These are phyloP conservation scores for Lactifluus rugatus DNA, from an alignment of 768 basidiomycete genomes.

Conservation along the genomic window DNA sequence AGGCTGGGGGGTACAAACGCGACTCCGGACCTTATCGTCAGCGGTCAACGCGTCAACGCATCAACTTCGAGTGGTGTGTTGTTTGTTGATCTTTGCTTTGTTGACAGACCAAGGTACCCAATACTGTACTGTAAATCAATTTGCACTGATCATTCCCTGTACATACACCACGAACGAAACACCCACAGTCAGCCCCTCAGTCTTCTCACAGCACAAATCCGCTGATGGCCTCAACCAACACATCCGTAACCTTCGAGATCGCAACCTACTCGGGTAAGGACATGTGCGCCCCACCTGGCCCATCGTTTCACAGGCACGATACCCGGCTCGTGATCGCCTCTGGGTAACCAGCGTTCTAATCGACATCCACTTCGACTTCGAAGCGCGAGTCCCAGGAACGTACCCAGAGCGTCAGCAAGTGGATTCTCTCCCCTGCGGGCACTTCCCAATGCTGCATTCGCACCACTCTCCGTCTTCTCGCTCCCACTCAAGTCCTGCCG, in stretches of 20 bases:
- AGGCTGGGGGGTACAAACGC: no score
- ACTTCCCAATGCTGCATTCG: slow-evolving; percentile 6
- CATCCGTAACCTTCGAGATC: slow-evolving; percentile 6
- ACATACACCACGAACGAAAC: no score
- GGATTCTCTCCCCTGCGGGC: slow-evolving; percentile 4
- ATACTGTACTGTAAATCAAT: no score
- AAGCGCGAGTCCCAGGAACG: slow-evolving; percentile 13
- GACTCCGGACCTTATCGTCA: no score
- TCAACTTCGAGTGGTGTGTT: no score
- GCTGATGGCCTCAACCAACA: slow-evolving; percentile 1
- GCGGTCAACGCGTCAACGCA: no score
- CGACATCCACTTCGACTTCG: slow-evolving; percentile 10
- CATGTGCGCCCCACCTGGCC: neutral
- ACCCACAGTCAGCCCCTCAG: no score
- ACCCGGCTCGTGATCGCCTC: slow-evolving; percentile 5
- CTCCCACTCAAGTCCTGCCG: neutral
- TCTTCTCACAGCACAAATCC: no score
- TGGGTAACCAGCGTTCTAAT: neutral
- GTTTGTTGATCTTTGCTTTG: no score
- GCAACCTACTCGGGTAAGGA: slow-evolving; percentile 19
- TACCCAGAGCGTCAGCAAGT: slow-evolving; percentile 7
- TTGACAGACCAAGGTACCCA: no score
- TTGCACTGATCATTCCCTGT: no score
- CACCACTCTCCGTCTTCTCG: neutral
- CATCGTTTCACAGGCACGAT: slow-evolving; percentile 17